Conservation (phyloP, 352 stramenopile species). For the Phytophthora sojae region DNA sequence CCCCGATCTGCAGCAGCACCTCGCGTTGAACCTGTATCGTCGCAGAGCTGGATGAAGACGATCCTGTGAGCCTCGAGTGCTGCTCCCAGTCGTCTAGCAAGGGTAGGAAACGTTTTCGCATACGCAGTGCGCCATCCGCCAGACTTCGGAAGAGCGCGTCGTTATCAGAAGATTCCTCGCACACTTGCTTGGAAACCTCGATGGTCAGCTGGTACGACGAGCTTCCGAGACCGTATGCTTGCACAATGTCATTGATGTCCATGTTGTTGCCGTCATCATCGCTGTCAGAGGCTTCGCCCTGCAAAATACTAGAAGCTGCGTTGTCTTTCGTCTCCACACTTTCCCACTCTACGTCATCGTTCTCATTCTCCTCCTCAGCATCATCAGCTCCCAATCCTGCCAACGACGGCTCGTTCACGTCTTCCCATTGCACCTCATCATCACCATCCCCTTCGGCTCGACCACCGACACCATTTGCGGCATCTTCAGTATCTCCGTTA, state of each 20-base stretch:
- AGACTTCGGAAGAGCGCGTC: conserved; percentile 67
- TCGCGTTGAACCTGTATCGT: conserved; percentile 22
- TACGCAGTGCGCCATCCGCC: conserved; percentile 58
- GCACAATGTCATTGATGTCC: conserved; percentile 85
- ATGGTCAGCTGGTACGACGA: conserved; percentile 81
- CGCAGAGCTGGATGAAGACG: not conserved
- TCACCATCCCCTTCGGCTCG: conserved; percentile 16
- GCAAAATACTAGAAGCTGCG: not conserved
- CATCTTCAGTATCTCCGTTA: not conserved
- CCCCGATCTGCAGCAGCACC: conserved; percentile 33
- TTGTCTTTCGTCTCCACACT: conserved; percentile 22
- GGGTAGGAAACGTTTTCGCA: conserved; percentile 79
- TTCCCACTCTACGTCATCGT: conserved; percentile 35
- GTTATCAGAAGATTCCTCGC: conserved; percentile 72
- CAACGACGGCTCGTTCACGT: conserved; percentile 12
- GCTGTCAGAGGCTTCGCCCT: conserved; percentile 2
- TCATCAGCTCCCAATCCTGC: not conserved
- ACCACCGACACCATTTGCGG: not conserved
- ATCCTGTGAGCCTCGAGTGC: conserved; percentile 30
- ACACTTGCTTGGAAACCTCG: conserved; percentile 63
- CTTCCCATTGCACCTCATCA: conserved; percentile 37
- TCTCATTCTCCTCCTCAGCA: conserved; percentile 10
- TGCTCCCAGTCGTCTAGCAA: conserved; percentile 70
- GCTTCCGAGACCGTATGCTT: conserved; percentile 78
- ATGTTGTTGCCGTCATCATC: conserved; percentile 37